A percentile compares a stretch with the other conserved stretches of the same genome.
Evolutionary conservation across 176 grass and related monocot species (phyloP).

Genomic region (Zea mays): DNA sequence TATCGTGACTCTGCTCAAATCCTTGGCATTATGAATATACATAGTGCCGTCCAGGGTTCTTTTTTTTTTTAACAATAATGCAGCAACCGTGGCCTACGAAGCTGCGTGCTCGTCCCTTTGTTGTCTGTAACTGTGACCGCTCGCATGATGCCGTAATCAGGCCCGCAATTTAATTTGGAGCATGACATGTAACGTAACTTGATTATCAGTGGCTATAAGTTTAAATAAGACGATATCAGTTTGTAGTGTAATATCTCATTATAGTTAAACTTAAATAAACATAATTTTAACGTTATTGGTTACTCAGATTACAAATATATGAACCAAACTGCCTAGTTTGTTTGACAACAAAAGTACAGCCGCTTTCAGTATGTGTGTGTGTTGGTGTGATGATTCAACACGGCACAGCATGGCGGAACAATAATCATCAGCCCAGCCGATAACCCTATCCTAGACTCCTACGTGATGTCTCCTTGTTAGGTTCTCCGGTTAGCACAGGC

Average conservation of each 20-base stretch:
- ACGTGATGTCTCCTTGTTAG: slow-evolving; percentile 19
- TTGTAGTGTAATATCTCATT: too few relatives aligned
- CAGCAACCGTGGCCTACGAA: slow-evolving; percentile 26
- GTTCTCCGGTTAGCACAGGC: neutral
- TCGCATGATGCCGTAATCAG: slow-evolving; percentile 40
- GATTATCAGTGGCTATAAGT: too few relatives aligned
- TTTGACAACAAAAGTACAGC: neutral
- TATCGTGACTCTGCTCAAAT: slow-evolving; percentile 27
- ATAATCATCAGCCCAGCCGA: neutral
- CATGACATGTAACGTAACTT: too few relatives aligned
- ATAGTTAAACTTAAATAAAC: too few relatives aligned
- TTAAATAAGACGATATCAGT: too few relatives aligned
- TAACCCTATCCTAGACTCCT: neutral
- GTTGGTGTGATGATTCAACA: slow-evolving; percentile 41
- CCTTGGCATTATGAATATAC: slow-evolving; percentile 21
- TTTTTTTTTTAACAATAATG: too few relatives aligned
- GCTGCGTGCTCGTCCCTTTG: slow-evolving; percentile 12
- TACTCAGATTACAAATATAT: too few relatives aligned
- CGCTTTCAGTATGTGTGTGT: slow-evolving; percentile 25
- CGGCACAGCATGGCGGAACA: slow-evolving; percentile 32
- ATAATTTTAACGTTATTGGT: too few relatives aligned
- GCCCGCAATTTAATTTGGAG: neutral
- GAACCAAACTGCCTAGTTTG: neutral
- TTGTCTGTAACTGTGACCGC: neutral
- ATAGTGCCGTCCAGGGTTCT: neutral